Base-by-base conservation (phyloP, 2,329 filamentous ascomycete genomes). In the Acrocalymma vagum region DNA sequence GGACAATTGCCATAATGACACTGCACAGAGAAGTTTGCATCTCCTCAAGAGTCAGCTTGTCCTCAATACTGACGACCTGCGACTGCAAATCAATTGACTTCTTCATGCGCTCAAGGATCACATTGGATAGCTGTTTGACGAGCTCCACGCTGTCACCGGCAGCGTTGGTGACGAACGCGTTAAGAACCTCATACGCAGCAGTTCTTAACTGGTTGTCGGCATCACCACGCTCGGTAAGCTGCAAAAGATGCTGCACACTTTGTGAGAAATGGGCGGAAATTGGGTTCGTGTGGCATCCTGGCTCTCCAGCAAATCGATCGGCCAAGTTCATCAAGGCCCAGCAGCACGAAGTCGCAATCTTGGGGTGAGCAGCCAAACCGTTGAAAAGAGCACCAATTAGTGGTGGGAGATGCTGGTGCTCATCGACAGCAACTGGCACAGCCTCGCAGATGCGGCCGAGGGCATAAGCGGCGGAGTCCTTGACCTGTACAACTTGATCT, bases 241-340 rank as follows among this genome's bases (percentile, higher is more conserved):
- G 80, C 42, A 99, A 81, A 37, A 99, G 80, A 46, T 89, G 90
- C 62, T 84, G 84, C 45, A 97, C 87, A 67, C 92, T 96, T 62
- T 92, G 84, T 73, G 96, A 87, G 77, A 99, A 99, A 75, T 96
- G 90, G 49, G 86, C 84, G 2, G 92, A 95, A 33, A 99, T 79
- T 28, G 90, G 82, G 75, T 97, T 99, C 32, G 79, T 79, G 60
- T 86, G 78, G 46, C 86, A 87, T 33, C 89, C 90, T 40, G 86
- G 81, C 39, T 96, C 92, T 42, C 91, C 90, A 20, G 91, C 89
- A 68, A 97, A 99, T 48, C 92, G 87, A 68, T 99, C 94, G 9
- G 94, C 93, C 66, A 99, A 77, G 74, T 97, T 99, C 90, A 99
- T 97, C 55, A 99, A 77, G 21, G 94, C 92, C 94, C 95, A 96